Evolutionary conservation across 148 eudicot genomes (phyloP).

Genomic region (Simmondsia chinensis): DNA sequence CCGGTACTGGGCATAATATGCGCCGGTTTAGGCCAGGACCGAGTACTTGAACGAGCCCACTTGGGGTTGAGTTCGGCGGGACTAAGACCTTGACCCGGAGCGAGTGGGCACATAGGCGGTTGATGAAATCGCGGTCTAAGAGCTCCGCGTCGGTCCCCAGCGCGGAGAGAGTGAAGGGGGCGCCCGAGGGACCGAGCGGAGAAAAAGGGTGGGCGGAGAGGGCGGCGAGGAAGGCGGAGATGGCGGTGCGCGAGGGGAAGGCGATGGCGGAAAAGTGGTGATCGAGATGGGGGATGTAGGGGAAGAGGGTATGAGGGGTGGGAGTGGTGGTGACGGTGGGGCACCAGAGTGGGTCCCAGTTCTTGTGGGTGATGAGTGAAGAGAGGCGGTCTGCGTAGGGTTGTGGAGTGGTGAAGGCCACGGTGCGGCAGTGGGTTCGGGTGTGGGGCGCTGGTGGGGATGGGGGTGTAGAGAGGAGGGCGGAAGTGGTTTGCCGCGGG

Average conservation of each 20-base stretch:
- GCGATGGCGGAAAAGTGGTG: conserved; percentile 65
- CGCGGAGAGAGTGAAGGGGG: conserved; percentile 35
- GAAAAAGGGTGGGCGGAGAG: conserved; percentile 11
- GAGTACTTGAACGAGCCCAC: conserved; percentile 44
- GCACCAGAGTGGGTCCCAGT: conserved; percentile 64
- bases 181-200: conserved; percentile 22
- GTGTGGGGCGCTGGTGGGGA: conserved; percentile 1
- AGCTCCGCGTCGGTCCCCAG: conserved; percentile 69
- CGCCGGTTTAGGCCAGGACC: conserved; percentile 44
- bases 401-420: conserved; percentile 76
- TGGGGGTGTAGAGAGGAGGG: too few species aligned
- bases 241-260: conserved; percentile 77
- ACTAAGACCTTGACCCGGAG: conserved; percentile 36
- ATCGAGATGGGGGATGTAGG: conserved; percentile 13
- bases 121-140: conserved; percentile 22
- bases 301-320: conserved; percentile 34
- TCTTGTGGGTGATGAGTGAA: conserved; percentile 30
- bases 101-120: conserved; percentile 19
- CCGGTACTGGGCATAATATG: conserved; percentile 65
- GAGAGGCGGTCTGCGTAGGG: conserved; percentile 65
- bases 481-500: too few species aligned
- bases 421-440: conserved; percentile 11
- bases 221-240: conserved; percentile 55
- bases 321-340: conserved; percentile 57
- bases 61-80: conserved; percentile 48